These are phyloP conservation scores for Podospora didyma DNA, from an alignment of 495 filamentous ascomycete genomes.

Conservation along the genomic window DNA sequence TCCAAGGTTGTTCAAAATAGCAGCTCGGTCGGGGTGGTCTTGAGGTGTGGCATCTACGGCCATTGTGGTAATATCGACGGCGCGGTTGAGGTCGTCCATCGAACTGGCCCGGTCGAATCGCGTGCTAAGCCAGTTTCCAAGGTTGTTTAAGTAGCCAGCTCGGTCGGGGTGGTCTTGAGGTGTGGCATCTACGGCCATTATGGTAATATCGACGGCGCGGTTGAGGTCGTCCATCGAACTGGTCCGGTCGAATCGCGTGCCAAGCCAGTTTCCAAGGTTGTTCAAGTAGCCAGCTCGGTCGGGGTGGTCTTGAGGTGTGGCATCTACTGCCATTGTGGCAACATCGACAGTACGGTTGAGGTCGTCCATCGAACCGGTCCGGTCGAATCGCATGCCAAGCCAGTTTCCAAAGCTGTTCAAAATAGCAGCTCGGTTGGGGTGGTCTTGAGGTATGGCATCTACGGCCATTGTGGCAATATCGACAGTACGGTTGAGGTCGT, in stretches of 20 bases:
- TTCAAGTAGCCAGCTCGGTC: not conserved
- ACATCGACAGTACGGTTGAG: not conserved
- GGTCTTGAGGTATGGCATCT: conserved; percentile 6
- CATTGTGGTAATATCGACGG: not conserved
- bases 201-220: not conserved
- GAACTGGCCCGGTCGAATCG: not conserved
- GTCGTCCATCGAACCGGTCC: not conserved
- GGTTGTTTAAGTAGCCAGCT: not conserved
- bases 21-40: not conserved
- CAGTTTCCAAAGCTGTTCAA: not conserved
- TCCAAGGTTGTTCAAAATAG: not conserved
- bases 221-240: not conserved
- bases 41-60: not conserved
- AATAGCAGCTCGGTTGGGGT: not conserved
- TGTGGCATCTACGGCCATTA: not conserved
- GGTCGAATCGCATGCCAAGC: not conserved
- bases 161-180: not conserved
- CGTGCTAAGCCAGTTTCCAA: not conserved
- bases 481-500: conserved; percentile 7
- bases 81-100: not conserved
- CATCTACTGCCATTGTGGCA: not conserved
- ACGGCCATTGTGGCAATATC: conserved; percentile 1
- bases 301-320: not conserved
- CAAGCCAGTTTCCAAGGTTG: not conserved
- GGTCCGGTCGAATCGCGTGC: not conserved